Evolutionary conservation across 140 eudicot species (phyloP), one percentile per base, ranked within the genome.

Genomic region (Flaveria floridana): DNA sequence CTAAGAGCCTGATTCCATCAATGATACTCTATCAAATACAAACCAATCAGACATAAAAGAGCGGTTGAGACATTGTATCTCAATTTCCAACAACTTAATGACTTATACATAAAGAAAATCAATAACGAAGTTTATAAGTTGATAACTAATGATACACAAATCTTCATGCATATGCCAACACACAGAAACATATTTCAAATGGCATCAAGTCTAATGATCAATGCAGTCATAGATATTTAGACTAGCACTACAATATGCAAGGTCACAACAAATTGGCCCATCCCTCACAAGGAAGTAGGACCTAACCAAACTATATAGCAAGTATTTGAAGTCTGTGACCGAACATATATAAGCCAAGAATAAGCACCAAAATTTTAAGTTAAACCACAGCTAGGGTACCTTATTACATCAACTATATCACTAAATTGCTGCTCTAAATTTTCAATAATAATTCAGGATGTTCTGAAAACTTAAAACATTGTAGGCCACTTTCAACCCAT

Each of bases 161-260:
- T 55, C 41, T 72, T 55, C 53, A 56, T 56, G 63, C 76, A 72
- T 56, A 28, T 2, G 23, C 55, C 30, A 37, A 72, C 50, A 64
- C 48, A 64, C 23, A 64, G 14, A 64, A 26, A 15, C 48, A 63
- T 34, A 15, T 34, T 25, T 11, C 7, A 1, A 62, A 13, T 28
- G 68, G 42, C 9, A 61, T 52, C 51, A 28, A 52, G 52, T 71
- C 53, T 56, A 72, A 41, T 26, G 65, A 10, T 69, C 4, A 51
- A 50, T 51, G 63, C 23, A 26, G 63, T n/a, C 47, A 70, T 23
- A 28, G 34, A 18, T 59, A 72, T 39, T 57, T 72, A 72, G 52
- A 44, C 56, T 71, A 71, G 13, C 23, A 39, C 68, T 13, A 20
- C 26, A 41, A 47, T 13, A 58, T 19, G 46, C 26, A 73, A 61